phyloP scores from a whole-genome alignment of 2,329 filamentous ascomycete genomes.

The Akanthomyces uredinophilus region DNA sequence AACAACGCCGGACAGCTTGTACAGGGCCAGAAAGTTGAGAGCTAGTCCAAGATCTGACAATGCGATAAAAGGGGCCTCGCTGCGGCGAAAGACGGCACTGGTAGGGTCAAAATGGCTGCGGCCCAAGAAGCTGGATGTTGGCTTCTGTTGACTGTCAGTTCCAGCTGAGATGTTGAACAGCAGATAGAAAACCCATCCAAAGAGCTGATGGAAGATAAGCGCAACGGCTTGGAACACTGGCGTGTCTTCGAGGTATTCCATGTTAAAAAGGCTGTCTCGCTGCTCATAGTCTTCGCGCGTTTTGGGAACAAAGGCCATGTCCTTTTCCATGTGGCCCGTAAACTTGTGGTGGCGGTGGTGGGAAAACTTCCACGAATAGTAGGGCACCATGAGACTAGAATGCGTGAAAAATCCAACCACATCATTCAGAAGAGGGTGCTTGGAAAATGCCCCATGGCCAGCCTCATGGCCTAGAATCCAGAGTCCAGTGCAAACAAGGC shows the following conservation, averaged over 20 bases:
- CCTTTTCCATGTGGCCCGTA: conserved; percentile 62
- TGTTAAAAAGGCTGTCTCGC: conserved; percentile 27
- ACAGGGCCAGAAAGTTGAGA: conserved; percentile 46
- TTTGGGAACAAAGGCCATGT: conserved; percentile 59
- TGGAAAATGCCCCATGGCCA: conserved; percentile 64
- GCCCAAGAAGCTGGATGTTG: conserved; percentile 34
- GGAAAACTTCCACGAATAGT: conserved; percentile 68
- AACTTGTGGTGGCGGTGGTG: conserved; percentile 66
- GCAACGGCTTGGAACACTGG: conserved; percentile 51
- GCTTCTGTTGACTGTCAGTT: conserved; percentile 42
- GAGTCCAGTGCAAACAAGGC: conserved; percentile 60
- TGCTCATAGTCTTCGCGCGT: conserved; percentile 34
- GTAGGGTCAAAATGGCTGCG: conserved; percentile 57
- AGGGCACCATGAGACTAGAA: conserved; percentile 61
- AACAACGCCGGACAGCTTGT: conserved; percentile 46
- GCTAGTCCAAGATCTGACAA: conserved; percentile 56
- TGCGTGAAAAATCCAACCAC: conserved; percentile 60
- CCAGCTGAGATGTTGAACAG: conserved; percentile 53
- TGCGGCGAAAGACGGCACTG: conserved; percentile 54
- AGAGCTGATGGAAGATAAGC: conserved; percentile 56
- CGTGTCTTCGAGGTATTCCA: conserved; percentile 58
- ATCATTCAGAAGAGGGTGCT: conserved; percentile 52
- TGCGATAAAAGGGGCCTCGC: conserved; percentile 51
- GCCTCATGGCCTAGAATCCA: conserved; percentile 70
- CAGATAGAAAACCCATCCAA: conserved; percentile 61